Conservation (phyloP, 306 rosid species). For the Quercus agrifolia region DNA sequence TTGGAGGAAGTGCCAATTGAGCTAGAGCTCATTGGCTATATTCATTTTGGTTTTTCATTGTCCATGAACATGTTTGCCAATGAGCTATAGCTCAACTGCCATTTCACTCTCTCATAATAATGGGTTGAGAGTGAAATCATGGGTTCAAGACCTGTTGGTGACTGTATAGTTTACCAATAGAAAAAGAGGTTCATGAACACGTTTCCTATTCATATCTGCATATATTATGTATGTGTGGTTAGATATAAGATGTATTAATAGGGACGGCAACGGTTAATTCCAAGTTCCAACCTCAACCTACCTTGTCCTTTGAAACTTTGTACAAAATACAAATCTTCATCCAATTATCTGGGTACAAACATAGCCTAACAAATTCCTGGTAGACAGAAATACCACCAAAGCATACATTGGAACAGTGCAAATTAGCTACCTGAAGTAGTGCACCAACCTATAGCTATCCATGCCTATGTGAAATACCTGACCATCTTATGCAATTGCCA, state of each 20-base stretch:
- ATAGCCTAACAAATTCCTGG: background rate
- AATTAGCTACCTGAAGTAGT: background rate
- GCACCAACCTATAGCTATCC: background rate
- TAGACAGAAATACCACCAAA: background rate
- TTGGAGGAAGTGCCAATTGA: too few relatives aligned
- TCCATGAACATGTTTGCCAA: background rate
- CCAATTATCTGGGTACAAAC: background rate
- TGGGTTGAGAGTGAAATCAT: too few relatives aligned
- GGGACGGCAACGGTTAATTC: background rate
- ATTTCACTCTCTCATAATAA: too few relatives aligned
- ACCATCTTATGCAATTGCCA: background rate
- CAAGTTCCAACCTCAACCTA: background rate
- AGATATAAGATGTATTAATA: background rate
- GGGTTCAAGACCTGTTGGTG: too few relatives aligned
- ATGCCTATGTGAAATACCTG: background rate
- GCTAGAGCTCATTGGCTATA: background rate
- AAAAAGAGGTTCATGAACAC: background rate
- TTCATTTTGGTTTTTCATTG: background rate
- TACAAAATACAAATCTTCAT: background rate
- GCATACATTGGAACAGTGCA: background rate
- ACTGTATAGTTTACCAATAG: too few relatives aligned
- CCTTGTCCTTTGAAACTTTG: background rate
- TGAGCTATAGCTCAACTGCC: too few relatives aligned
- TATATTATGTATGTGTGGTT: background rate
- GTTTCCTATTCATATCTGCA: background rate